Base-by-base conservation (phyloP, 2,329 filamentous ascomycete genomes). In the Monilinia aucupariae region DNA sequence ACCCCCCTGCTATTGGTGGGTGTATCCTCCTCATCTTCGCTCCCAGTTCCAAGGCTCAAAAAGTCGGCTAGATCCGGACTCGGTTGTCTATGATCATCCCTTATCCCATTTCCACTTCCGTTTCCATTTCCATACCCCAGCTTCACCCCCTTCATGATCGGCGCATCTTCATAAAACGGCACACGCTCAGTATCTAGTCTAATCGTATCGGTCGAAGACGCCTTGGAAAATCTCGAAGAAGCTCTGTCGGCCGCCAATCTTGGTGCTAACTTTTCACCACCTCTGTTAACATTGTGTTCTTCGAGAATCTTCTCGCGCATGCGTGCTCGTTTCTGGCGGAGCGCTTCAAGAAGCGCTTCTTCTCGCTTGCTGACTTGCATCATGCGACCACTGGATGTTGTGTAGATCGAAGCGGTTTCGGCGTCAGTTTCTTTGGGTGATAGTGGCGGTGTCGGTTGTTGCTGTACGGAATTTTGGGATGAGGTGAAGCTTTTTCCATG, bases 311-410 rank as follows among this genome's bases (percentile, higher is more conserved):
- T 76, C 25, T 78, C 75, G 4, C 77, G 76, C 68, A 81, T 77
- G 47, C 74, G 76, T 56, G 79, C 78, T 66, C 78, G 75, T 54
- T 80, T 79, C 59, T 76, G 72, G 61, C 81, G 75, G 72, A 83
- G 78, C 2, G 80, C 78, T 67, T 80, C 79, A 4, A 83, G 71
- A 1, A 82, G 74, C 48, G 77, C 74, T 65, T 82, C 79, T 71
- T 83, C 81, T 69, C 82, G 80, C 61, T 78, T 74, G 0, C 81
- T 83, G 32, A 83, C 80, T 17, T 79, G 77, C 72, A 83, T 81
- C 25, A 81, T 71, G 3, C 72, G 68, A 54, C 68, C 68, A 39
- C 63, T 70, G 1, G 61, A 55, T 43, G 68, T 60, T 17, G 67
- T 59, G 22, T 45, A 51, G 25, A 65, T 64, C 12, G 61, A 60